Evolutionary conservation across 2,329 filamentous ascomycete species (phyloP).

Genomic region (Aureobasidium mangrovei): DNA sequence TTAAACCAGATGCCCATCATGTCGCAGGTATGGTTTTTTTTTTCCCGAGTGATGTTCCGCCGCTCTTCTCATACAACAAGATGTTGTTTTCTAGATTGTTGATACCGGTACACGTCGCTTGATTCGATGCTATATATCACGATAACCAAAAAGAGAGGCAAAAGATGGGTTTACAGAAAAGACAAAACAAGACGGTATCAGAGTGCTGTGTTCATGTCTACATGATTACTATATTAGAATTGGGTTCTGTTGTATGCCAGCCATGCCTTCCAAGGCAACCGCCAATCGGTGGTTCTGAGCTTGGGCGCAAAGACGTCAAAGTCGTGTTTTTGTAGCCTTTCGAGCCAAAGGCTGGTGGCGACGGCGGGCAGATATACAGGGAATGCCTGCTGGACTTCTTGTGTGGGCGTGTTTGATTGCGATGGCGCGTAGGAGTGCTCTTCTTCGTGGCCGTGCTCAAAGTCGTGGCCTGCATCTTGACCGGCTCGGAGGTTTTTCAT

Average conservation of each 20-base stretch:
- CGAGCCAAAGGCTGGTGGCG: slow-evolving; percentile 68
- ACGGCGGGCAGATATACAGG: slow-evolving; percentile 73
- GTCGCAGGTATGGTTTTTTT: no score
- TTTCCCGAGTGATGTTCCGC: no score
- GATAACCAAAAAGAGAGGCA: no score
- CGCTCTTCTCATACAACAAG: no score
- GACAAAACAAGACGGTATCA: no score
- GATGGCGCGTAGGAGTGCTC: slow-evolving; percentile 46
- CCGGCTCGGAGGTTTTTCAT: slow-evolving; percentile 68
- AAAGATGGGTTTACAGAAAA: no score
- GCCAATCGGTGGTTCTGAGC: slow-evolving; percentile 65
- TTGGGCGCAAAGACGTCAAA: slow-evolving; percentile 71
- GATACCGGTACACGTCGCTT: no score
- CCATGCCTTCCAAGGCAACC: slow-evolving; percentile 70
- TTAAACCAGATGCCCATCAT: no score
- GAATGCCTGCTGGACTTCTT: slow-evolving; percentile 60
- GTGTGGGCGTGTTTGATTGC: slow-evolving; percentile 28
- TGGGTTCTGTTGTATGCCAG: slow-evolving; percentile 49
- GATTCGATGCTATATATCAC: no score
- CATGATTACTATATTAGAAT: slow-evolving; percentile 30
- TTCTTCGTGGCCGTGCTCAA: slow-evolving; percentile 75
- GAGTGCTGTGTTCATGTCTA: no score
- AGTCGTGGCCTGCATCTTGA: slow-evolving; percentile 70
- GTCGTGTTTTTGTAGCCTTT: slow-evolving; percentile 66
- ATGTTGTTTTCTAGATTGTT: no score